Conservation (phyloP, 2,329 filamentous ascomycete species). For the Monascus ruber region DNA sequence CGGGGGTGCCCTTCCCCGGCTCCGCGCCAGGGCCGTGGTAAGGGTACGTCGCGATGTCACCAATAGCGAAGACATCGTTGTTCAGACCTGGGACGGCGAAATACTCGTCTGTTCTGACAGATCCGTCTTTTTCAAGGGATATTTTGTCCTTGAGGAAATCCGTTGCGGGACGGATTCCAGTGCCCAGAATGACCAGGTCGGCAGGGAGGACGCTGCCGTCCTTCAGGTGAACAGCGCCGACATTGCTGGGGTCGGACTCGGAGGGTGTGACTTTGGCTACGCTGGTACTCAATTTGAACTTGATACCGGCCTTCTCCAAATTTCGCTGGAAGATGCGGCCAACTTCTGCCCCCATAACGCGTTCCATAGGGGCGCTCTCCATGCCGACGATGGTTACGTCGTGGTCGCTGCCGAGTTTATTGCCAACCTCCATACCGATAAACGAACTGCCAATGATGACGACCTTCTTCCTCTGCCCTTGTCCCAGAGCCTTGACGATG, state of each 20-base stretch:
- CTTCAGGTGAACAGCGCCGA: constrained; percentile 72
- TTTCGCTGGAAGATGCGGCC: constrained; percentile 68
- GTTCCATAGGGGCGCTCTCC: constrained; percentile 74
- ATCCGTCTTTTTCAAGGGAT: constrained; percentile 71
- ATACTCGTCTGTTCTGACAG: constrained; percentile 64
- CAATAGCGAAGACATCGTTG: constrained; percentile 74
- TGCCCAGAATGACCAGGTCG: constrained; percentile 82
- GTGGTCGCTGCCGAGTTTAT: constrained; percentile 68
- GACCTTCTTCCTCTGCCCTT: constrained; percentile 73
- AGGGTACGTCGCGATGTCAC: constrained; percentile 89
- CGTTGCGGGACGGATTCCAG: constrained; percentile 79
- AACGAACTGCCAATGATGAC: constrained; percentile 88
- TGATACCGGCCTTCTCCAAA: constrained; percentile 76
- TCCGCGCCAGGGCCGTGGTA: constrained; percentile 82
- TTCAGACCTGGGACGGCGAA: constrained; percentile 66
- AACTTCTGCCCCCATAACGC: constrained; percentile 71
- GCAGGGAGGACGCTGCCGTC: constrained; percentile 76
- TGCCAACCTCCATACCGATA: constrained; percentile 96
- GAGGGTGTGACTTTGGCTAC: constrained; percentile 77
- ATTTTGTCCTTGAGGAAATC: constrained; percentile 69
- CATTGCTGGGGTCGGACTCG: constrained; percentile 52
- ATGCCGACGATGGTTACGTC: constrained; percentile 78
- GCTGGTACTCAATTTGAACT: constrained; percentile 69
- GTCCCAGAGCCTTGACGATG: constrained; percentile 68
- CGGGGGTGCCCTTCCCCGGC: constrained; percentile 43